Evolutionary conservation across 139 green algal genomes (phyloP).

Genomic region (Coelastrella sp.): DNA sequence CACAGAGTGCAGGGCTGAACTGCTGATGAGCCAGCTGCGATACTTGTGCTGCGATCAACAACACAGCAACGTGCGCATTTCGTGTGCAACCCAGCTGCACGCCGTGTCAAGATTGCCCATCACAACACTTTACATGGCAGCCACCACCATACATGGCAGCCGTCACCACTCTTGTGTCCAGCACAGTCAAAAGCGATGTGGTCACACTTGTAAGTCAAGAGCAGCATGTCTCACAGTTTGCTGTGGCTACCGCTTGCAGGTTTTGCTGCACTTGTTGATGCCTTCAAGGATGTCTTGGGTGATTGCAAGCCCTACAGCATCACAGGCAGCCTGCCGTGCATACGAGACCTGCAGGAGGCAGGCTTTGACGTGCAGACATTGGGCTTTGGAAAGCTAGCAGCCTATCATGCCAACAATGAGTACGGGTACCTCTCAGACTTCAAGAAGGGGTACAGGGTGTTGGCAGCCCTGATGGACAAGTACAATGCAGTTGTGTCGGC

Average conservation of each 20-base stretch:
- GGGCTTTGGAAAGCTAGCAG: constrained; percentile 80
- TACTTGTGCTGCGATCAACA: too few relatives aligned
- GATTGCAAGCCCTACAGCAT: constrained; percentile 64
- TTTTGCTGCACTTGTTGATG: constrained; percentile 71
- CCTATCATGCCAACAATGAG: constrained; percentile 77
- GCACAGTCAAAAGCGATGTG: too few relatives aligned
- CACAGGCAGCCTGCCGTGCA: constrained; percentile 67
- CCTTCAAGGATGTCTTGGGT: constrained; percentile 72
- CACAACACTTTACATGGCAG: too few relatives aligned
- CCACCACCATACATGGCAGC: too few relatives aligned
- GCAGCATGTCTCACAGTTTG: too few relatives aligned
- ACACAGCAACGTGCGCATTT: too few relatives aligned
- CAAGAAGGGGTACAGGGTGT: constrained; percentile 59
- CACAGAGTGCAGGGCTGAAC: too few relatives aligned
- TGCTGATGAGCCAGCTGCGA: too few relatives aligned
- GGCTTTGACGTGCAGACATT: constrained; percentile 75
- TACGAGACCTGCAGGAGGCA: constrained; percentile 64
- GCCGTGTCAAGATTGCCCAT: too few relatives aligned
- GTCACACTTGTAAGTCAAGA: too few relatives aligned
- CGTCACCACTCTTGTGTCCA: too few relatives aligned
- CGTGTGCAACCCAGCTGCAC: too few relatives aligned
- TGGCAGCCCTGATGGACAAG: constrained; percentile 39
- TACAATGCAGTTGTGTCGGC: constrained; percentile 13
- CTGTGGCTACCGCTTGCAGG: constrained; percentile 35
- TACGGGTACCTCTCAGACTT: constrained; percentile 67